Base-by-base conservation (phyloP, 78 protist genomes). In the Cavenderia fasciculata region DNA sequence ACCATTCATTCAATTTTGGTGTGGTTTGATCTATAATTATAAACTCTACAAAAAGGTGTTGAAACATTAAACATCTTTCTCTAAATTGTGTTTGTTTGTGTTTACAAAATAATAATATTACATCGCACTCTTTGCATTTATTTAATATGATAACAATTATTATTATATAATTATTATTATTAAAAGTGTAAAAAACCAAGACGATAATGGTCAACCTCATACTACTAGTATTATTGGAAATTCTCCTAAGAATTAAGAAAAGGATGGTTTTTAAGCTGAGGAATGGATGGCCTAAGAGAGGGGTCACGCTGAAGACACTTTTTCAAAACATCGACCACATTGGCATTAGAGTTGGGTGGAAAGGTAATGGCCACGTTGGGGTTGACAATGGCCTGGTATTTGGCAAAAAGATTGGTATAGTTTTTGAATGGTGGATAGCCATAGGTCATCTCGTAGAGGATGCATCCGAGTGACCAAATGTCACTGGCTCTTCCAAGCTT, bases 401-500 rank as follows among this genome's bases (percentile, higher is more conserved):
- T 95, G 63, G 52, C 57, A 23, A 76, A 1, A 2, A 57, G 2
- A 23, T 40, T 85, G n/a, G 82, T 16, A 43, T 34, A 18, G 38
- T 69, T 57, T 29, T 85, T 85, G 65, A 97, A 97, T 5, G 99
- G 99, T 14, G 95, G 52, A 63, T 38, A 25, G 1, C 97, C 97
- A 68, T 94, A 95, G 2, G 88, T 74, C 98, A 97, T 96, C 38
- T 94, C 94, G 38, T 95, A 92, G 29, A 97, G 76, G 23, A 98
- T 97, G 79, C 99, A 98, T 23, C 99, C 99, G 5, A 98, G 86
- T 5, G 98, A 85, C 99, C 99, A 98, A 12, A 97, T 74, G 61
- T 98, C 99, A 1, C 94, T 76, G 11, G 92, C 85, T 2, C 94
- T 91, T 2, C 97, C 96, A 18, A 87, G 43, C 79, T 70, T 61